Evolutionary conservation across 495 filamentous ascomycete species (phyloP).

Genomic region (Xylaria flabelliformis): DNA sequence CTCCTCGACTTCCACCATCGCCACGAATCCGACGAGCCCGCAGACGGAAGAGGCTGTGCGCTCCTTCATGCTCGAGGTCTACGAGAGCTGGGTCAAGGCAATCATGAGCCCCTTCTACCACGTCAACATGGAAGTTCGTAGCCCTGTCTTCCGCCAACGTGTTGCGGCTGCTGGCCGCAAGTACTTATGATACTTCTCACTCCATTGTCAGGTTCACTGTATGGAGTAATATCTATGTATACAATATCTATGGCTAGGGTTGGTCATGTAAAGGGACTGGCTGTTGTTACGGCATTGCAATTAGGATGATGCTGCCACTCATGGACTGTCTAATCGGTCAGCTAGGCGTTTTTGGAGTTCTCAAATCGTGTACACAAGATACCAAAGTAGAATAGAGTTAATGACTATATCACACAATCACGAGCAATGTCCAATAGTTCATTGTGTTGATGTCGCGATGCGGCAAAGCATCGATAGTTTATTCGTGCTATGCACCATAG

Average conservation of each 20-base stretch:
- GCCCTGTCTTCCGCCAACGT: conserved; percentile 79
- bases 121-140: conserved; percentile 80
- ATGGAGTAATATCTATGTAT: not conserved
- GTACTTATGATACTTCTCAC: conserved; percentile 65
- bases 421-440: not conserved
- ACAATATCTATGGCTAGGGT: not conserved
- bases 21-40: conserved; percentile 79
- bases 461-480: conserved; percentile 5
- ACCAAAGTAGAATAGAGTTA: not conserved
- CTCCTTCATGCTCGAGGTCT: conserved; percentile 92
- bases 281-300: not conserved
- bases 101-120: conserved; percentile 95
- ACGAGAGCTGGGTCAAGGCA: conserved; percentile 95
- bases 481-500: conserved; percentile 23
- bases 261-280: not conserved
- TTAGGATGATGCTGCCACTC: not conserved
- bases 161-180: conserved; percentile 91
- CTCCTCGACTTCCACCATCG: conserved; percentile 66
- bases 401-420: not conserved
- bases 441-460: conserved; percentile 6
- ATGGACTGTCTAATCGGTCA: not conserved
- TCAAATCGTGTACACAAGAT: conserved; percentile 7
- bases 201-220: not conserved
- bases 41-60: conserved; percentile 94
- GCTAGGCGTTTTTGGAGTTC: conserved; percentile 17